Evolutionary conservation across 768 basidiomycete genomes (phyloP).

Genomic region (Boletus coccyginus): DNA sequence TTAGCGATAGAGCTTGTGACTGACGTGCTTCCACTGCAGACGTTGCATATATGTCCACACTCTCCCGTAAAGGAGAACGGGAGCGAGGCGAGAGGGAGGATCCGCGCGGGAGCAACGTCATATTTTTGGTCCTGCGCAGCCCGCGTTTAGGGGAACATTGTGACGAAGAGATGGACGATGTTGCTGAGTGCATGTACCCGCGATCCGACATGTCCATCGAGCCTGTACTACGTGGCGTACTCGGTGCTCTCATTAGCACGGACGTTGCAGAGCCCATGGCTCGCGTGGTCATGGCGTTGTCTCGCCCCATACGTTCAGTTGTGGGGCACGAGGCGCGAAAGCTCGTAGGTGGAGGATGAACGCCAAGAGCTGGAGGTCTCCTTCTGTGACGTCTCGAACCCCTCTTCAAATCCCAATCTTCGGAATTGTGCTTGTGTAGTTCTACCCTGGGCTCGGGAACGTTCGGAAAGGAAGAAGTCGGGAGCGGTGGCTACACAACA

Average conservation of each 20-base stretch:
- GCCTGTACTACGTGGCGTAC: conserved; percentile 19
- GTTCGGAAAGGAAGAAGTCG: conserved; percentile 19
- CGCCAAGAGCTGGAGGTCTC: conserved; percentile 22
- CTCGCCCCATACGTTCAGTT: conserved; percentile 1
- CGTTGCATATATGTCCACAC: conserved; percentile 15
- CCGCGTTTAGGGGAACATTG: conserved; percentile 31
- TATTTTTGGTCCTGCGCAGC: conserved; percentile 39
- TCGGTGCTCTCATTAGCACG: conserved; percentile 21
- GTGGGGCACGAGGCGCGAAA: conserved; percentile 13
- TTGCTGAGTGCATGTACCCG: conserved; percentile 13
- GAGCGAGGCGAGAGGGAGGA: conserved; percentile 22
- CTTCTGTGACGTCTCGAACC: conserved; percentile 16
- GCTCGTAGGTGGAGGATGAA: conserved; percentile 12
- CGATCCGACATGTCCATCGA: conserved; percentile 17
- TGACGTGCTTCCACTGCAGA: conserved; percentile 19
- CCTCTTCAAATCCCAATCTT: conserved; percentile 12
- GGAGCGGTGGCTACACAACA: conserved; percentile 21
- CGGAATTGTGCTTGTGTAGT: conserved; percentile 8
- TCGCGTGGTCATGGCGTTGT: conserved; percentile 7
- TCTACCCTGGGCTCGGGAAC: conserved; percentile 7
- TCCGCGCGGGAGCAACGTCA: conserved; percentile 31
- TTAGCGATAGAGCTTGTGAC: conserved; percentile 19
- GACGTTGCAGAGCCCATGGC: conserved; percentile 20
- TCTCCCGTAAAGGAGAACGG: conserved; percentile 22
- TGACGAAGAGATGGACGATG: conserved; percentile 24